Conservation (phyloP, 1,139 yeast genomes). For the Yamadazyma membranifaciens region DNA sequence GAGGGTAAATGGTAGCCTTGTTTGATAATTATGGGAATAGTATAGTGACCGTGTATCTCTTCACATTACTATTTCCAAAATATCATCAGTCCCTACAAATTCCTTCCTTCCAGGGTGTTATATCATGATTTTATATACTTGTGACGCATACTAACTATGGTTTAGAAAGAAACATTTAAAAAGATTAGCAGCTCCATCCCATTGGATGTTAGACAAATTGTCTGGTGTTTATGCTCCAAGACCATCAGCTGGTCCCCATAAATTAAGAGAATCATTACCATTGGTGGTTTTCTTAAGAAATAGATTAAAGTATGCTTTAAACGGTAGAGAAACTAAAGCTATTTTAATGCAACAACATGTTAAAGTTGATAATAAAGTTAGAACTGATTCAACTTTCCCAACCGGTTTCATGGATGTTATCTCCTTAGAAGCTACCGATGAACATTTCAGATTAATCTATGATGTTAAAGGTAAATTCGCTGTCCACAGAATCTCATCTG, state of each 20-base stretch:
- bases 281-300: slow-evolving; percentile 97
- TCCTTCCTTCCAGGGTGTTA: too few species aligned
- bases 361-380: slow-evolving; percentile 97
- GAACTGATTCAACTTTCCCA: slow-evolving; percentile 98
- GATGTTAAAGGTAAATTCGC: slow-evolving; percentile 99
- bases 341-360: slow-evolving; percentile 99
- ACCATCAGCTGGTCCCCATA: slow-evolving; percentile 99
- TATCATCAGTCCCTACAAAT: too few species aligned
- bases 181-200: slow-evolving; percentile 76
- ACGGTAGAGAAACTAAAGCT: slow-evolving; percentile 99
- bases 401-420: slow-evolving; percentile 99
- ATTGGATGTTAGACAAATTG: slow-evolving; percentile 99
- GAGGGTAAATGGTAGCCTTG: slow-evolving; percentile 27
- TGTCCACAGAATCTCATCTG: slow-evolving; percentile 98
- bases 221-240: slow-evolving; percentile 99
- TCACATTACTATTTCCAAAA: background rate
- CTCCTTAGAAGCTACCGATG: slow-evolving; percentile 95
- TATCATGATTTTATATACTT: too few species aligned
- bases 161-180: slow-evolving; percentile 37
- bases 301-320: slow-evolving; percentile 98
- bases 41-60: background rate
- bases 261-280: slow-evolving; percentile 98
- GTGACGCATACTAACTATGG: background rate
- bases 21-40: slow-evolving; percentile 21
- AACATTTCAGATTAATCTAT: slow-evolving; percentile 97